Conservation (phyloP, 2,329 filamentous ascomycete species). For the Tothia fuscella region DNA sequence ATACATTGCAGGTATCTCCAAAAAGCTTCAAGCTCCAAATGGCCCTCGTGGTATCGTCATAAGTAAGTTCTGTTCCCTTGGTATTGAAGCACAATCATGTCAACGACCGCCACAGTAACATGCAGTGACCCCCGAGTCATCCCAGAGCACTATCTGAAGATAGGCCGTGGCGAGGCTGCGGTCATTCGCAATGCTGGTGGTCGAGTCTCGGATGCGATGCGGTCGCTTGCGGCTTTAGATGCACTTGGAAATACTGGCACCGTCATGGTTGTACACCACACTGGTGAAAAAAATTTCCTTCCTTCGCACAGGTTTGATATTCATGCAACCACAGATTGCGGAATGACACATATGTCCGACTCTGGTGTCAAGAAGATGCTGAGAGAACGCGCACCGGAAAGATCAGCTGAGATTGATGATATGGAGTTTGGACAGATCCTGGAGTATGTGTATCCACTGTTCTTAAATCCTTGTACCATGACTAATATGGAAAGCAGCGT, state of each 20-base stretch:
- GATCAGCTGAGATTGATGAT: constrained; percentile 15
- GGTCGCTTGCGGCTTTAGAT: constrained; percentile 9
- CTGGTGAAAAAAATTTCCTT: constrained; percentile 12
- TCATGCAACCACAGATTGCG: constrained; percentile 14
- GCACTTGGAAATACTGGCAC: constrained; percentile 10
- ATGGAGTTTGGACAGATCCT: constrained; percentile 18
- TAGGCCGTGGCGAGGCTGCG: constrained; percentile 6
- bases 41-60: constrained; percentile 3
- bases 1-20: background rate
- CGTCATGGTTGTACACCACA: constrained; percentile 20
- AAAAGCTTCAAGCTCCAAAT: background rate
- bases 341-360: constrained; percentile 16
- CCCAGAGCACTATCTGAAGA: constrained; percentile 15
- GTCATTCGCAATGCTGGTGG: constrained; percentile 14
- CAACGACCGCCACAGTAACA: background rate
- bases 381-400: constrained; percentile 14
- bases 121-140: constrained; percentile 10
- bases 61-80: no score
- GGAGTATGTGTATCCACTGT: no score
- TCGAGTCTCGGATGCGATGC: constrained; percentile 10
- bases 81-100: background rate
- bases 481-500: no score
- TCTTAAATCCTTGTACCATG: no score
- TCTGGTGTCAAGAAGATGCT: constrained; percentile 13
- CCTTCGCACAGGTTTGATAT: background rate